phyloP scores from a whole-genome alignment of 352 stramenopile species.

The Pythium rhizo-oryzae region DNA sequence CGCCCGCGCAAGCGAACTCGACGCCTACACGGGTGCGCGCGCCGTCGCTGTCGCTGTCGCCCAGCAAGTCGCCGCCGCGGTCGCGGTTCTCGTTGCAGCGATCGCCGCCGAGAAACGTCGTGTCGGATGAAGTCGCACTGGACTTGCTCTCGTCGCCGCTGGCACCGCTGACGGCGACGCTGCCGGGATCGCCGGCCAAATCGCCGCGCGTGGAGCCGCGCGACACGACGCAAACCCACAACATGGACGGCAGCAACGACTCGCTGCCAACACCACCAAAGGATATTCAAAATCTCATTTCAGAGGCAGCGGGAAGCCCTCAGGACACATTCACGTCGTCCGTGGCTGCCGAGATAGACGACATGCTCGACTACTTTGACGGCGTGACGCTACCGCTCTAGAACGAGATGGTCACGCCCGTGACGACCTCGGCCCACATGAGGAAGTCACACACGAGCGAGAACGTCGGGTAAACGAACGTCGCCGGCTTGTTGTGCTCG shows the following conservation, averaged over 20 bases:
- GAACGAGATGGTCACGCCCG: conserved; percentile 42
- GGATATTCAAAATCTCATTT: not conserved
- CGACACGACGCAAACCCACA: not conserved
- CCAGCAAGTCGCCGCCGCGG: not conserved
- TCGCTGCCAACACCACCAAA: conserved; percentile 28
- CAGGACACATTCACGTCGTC: not conserved
- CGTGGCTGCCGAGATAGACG: conserved; percentile 53
- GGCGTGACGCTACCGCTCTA: conserved; percentile 63
- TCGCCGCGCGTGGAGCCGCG: not conserved
- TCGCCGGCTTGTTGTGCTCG: conserved; percentile 60
- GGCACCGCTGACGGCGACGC: conserved; percentile 1
- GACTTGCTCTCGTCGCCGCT: conserved; percentile 33
- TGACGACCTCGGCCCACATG: conserved; percentile 53
- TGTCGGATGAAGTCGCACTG: conserved; percentile 15
- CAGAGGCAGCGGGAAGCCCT: conserved; percentile 22
- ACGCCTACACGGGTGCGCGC: not conserved
- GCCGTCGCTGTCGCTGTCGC: conserved; percentile 16
- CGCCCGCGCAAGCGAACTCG: not conserved
- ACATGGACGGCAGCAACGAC: not conserved
- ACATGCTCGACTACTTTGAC: conserved; percentile 81
- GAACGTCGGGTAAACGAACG: conserved; percentile 74
- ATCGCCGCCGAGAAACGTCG: not conserved
- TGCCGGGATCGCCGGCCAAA: not conserved
- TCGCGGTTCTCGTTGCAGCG: not conserved
- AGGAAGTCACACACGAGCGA: conserved; percentile 63